Base-by-base conservation (phyloP, 192 early-diverging fungal genomes). In the Allomyces javanicus region DNA sequence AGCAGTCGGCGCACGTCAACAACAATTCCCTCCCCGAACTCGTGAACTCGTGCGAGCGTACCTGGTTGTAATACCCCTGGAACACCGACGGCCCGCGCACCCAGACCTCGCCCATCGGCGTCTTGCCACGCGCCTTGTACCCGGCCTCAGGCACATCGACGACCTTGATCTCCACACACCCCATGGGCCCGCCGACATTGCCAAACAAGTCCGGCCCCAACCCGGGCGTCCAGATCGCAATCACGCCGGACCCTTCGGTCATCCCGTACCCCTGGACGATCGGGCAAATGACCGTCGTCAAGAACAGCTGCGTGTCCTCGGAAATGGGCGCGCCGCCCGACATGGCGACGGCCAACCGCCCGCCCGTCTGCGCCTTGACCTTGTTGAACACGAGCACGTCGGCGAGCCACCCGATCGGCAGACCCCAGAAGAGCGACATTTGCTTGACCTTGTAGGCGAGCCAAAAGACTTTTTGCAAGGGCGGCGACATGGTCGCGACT, bases 311-410 rank as follows among this genome's bases (percentile, higher is more conserved):
- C 1, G 87, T 89, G 62, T 87, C 86, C 40, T 73, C 66, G 63
- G 85, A 80, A 67, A 90, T 75, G 63, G 85, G 84, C 1, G 89
- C 87, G 62, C 89, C 89, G 64, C 86, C 87, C 21, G 80, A 82
- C 24, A 87, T 40, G 2, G 84, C 79, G 64, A 82, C 73, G 61
- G 78, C 74, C 25, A 90, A 73, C 0, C 80, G 73, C 17, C 89
- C 89, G 26, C 89, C 89, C 24, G 83, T 76, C 55, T 84, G 70
- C n/a, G 78, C 79, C 71, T 77, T 78, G 55, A 87, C 81, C 24
- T 80, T 74, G 26, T 78, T 78, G 70, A 89, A 90, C 7, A 86
- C 75, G 12, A 78, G 67, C 9, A 67, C 72, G 74, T 88, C 84
- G 10, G 50, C 50, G 27, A 83, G 63, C 64, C 82, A 70, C 17